Conservation (phyloP, 2,329 filamentous ascomycete species). For the Fusarium chaquense region DNA sequence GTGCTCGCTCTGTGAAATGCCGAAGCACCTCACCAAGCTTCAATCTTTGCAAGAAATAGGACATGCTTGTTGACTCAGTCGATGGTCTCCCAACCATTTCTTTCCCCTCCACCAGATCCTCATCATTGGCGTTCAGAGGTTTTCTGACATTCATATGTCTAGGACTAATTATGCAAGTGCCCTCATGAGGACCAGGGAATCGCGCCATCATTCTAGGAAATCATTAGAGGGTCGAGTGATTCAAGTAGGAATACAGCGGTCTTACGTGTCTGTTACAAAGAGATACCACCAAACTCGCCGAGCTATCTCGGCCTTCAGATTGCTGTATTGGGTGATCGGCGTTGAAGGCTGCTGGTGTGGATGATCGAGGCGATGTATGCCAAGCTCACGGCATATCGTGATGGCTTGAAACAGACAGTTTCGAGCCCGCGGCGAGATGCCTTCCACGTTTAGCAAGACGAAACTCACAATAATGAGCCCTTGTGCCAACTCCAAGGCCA, state of each 20-base stretch:
- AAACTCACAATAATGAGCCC: constrained; percentile 55
- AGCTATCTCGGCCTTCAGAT: constrained; percentile 53
- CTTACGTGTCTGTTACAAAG: constrained; percentile 56
- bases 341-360: constrained; percentile 35
- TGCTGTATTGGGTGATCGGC: constrained; percentile 41
- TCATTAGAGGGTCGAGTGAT: constrained; percentile 11
- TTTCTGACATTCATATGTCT: constrained; percentile 55
- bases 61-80: constrained; percentile 52
- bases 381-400: constrained; percentile 45
- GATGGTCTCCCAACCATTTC: constrained; percentile 49
- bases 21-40: constrained; percentile 55
- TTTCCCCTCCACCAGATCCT: constrained; percentile 50
- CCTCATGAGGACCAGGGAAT: constrained; percentile 52
- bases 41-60: constrained; percentile 55
- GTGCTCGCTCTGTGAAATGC: constrained; percentile 51
- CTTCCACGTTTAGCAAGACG: constrained; percentile 54
- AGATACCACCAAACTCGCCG: constrained; percentile 61
- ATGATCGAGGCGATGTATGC: constrained; percentile 57
- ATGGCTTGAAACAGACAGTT: constrained; percentile 36
- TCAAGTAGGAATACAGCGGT: neutral
- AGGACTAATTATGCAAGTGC: constrained; percentile 54
- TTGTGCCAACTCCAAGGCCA: constrained; percentile 54
- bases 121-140: constrained; percentile 56
- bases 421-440: constrained; percentile 35
- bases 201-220: constrained; percentile 52